These are phyloP conservation scores for Cerrena zonata DNA, from an alignment of 1,284 basidiomycete genomes.

Conservation along the genomic window DNA sequence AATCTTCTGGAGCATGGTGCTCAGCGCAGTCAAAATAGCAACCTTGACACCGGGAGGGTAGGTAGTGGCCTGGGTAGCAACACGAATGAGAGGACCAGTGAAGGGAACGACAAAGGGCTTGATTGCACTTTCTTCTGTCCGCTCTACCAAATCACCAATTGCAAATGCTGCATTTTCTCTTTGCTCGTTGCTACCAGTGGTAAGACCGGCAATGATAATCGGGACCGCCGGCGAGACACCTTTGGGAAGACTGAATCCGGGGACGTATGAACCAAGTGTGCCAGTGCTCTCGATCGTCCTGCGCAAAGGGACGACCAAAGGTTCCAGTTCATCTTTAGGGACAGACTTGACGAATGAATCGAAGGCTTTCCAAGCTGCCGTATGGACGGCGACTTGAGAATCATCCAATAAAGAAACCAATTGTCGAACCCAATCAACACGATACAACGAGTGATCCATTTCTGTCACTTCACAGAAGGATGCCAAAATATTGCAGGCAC, in stretches of 20 bases:
- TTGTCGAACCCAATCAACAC: slow-evolving; percentile 93
- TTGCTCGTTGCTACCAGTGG: slow-evolving; percentile 77
- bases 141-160: slow-evolving; percentile 89
- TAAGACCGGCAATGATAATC: slow-evolving; percentile 84
- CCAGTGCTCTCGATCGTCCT: slow-evolving; percentile 85
- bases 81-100: slow-evolving; percentile 92
- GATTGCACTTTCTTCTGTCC: slow-evolving; percentile 84
- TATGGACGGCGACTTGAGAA: slow-evolving; percentile 66
- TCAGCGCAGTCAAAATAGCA: slow-evolving; percentile 79
- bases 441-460: slow-evolving; percentile 78
- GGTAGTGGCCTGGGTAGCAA: slow-evolving; percentile 81
- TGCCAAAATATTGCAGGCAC: slow-evolving; percentile 72
- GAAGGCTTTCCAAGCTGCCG: slow-evolving; percentile 78
- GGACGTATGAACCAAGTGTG: slow-evolving; percentile 70
- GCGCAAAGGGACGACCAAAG: slow-evolving; percentile 82
- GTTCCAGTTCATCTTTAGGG: slow-evolving; percentile 89
- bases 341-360: slow-evolving; percentile 87
- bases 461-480: slow-evolving; percentile 79
- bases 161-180: slow-evolving; percentile 91
- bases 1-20: slow-evolving; percentile 77
- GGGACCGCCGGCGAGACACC: slow-evolving; percentile 86
- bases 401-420: slow-evolving; percentile 86
- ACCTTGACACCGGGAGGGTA: slow-evolving; percentile 89
- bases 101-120: slow-evolving; percentile 96
- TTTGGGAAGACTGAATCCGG: slow-evolving; percentile 86